Evolutionary conservation across 257 asterid species (phyloP).

Genomic region (Nyctanthes arbortristis): DNA sequence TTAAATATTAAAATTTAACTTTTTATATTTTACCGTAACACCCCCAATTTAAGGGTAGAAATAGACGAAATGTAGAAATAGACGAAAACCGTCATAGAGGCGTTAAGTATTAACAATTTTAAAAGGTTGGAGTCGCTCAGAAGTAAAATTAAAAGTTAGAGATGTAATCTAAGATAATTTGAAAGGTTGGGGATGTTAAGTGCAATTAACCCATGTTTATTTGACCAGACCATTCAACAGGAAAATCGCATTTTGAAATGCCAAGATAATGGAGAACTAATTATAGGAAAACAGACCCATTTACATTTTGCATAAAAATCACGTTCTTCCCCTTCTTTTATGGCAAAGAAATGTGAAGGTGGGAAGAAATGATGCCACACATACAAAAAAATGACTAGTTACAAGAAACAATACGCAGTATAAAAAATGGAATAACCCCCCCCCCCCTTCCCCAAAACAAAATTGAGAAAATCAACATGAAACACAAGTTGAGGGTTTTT

Average conservation of each 20-base stretch:
- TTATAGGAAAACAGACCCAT: background rate
- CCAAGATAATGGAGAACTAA: background rate
- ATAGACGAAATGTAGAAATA: no score
- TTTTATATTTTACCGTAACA: no score
- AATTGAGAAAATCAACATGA: slow-evolving; percentile 20
- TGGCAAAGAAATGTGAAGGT: slow-evolving; percentile 6
- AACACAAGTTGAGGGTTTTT: slow-evolving; percentile 32
- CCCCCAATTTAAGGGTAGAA: no score
- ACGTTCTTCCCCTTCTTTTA: slow-evolving; percentile 8
- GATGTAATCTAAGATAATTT: no score
- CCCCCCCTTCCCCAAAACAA: background rate
- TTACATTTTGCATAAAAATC: slow-evolving; percentile 13
- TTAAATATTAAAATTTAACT: no score
- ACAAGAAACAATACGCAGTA: background rate
- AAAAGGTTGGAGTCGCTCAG: no score
- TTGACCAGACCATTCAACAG: background rate
- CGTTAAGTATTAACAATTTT: no score
- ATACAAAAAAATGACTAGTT: background rate
- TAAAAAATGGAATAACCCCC: slow-evolving; percentile 9
- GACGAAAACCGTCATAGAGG: no score
- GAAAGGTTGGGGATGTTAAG: background rate
- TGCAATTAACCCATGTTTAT: background rate
- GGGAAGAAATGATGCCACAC: slow-evolving; percentile 17
- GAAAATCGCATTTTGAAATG: background rate
- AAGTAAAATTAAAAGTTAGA: no score